Conservation (phyloP, 2,329 filamentous ascomycete genomes). For the Microsporum canis region DNA sequence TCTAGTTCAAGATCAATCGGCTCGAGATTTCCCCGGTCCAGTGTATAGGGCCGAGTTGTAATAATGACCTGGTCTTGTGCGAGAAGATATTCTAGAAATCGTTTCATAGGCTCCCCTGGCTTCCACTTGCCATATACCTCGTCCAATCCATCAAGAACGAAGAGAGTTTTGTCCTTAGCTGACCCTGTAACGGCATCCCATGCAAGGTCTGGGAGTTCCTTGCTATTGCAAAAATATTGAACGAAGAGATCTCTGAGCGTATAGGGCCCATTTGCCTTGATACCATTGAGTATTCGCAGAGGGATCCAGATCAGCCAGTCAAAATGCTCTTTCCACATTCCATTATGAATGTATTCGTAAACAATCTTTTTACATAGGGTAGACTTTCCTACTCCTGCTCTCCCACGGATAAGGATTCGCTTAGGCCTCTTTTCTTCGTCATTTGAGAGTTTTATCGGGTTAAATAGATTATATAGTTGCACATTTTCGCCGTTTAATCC, state of each 20-base stretch:
- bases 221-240: neutral
- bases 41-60: constrained; percentile 28
- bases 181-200: neutral
- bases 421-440: constrained; percentile 19
- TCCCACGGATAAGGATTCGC: constrained; percentile 29
- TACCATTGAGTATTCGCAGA: constrained; percentile 25
- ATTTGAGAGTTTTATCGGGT: too few relatives aligned
- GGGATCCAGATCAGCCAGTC: constrained; percentile 34
- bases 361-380: constrained; percentile 36
- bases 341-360: constrained; percentile 21
- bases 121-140: constrained; percentile 26
- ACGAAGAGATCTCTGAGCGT: neutral
- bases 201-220: neutral
- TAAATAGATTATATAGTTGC: constrained; percentile 17
- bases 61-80: constrained; percentile 28
- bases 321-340: constrained; percentile 23
- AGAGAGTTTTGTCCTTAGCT: constrained; percentile 22
- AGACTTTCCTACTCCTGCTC: constrained; percentile 32
- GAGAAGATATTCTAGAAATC: constrained; percentile 21
- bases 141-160: constrained; percentile 37
- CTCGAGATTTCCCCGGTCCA: constrained; percentile 8
- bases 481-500: neutral
- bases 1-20: constrained; percentile 29
- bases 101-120: constrained; percentile 10
- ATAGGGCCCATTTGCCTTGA: neutral